Evolutionary conservation across 441 rosid species (phyloP), one percentile per base, ranked within the genome.

Genomic region (Eruca vesicaria): DNA sequence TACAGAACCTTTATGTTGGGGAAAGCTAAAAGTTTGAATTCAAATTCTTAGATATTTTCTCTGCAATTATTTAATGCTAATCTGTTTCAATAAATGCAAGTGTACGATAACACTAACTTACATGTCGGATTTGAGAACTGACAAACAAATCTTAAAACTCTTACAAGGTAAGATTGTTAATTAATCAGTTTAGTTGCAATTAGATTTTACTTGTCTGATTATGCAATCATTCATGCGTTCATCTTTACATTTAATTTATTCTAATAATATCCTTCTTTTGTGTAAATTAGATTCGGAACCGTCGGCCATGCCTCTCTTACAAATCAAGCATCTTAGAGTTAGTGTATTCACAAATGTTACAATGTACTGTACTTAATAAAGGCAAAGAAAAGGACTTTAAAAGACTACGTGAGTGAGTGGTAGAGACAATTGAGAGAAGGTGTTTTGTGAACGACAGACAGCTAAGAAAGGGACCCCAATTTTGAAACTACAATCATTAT

Each of bases 381-480:
- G 72, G 35, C 33, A n/a, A 57, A 2, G 72, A 75, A 68, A 74
- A 75, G 1, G 69, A 68, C 50, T 68, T 61, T 52, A 21, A 48
- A 59, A 50, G 20, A 16, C 66, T 32, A 23, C 2, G 68, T 29
- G 55, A 68, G 68, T 29, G 55, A 68, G 68, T 48, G 73, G 73
- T 10, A 57, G 65, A 65, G 72, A 66, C 72, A 75, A 75, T 20
- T 50, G 43, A 68, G 41, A 52, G 58, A 63, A 32, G 21, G 52
- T 29, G 29, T 69, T 66, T 76, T 56, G 62, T 70, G 75, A 76
- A 56, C 15, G 50, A 76, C 79, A 76, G 71, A 76, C 79, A 76
- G 75, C 79, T 76, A 70, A 70, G 53, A 19, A 31, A 69, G 15
- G 53, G 79, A 43, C 75, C 75, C 75, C 41, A 28, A 62, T 62